Evolutionary conservation across 257 asterid genomes (phyloP).

Genomic region (Asclepias syriaca): DNA sequence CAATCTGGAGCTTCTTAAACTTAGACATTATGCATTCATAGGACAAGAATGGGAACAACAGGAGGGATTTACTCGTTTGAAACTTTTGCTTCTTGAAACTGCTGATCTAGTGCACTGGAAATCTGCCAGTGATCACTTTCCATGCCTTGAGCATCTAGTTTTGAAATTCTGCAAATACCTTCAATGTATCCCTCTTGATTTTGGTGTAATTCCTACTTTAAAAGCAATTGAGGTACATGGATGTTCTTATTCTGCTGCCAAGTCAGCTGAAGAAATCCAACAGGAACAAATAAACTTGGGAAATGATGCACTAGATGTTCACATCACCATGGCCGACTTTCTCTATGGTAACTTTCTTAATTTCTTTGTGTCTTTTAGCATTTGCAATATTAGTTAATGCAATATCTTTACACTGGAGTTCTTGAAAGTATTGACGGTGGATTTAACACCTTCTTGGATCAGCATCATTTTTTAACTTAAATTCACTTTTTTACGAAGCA

Average conservation of each 20-base stretch:
- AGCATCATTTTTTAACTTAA: background rate
- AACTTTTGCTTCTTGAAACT: slow-evolving; percentile 6
- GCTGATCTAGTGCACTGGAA: slow-evolving; percentile 13
- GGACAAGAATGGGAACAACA: slow-evolving; percentile 21
- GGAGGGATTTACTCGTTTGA: slow-evolving; percentile 15
- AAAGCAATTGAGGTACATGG: background rate
- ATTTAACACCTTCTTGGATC: background rate
- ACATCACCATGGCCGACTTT: background rate
- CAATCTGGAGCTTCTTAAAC: slow-evolving; percentile 22
- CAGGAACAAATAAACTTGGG: background rate
- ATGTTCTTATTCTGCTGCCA: background rate
- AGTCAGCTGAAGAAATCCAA: background rate
- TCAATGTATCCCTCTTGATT: background rate
- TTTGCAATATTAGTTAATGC: background rate
- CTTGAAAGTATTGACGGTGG: too few species aligned
- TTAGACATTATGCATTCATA: slow-evolving; percentile 7
- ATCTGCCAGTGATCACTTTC: slow-evolving; percentile 5
- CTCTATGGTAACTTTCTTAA: background rate
- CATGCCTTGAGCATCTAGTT: background rate
- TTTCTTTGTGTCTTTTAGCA: background rate
- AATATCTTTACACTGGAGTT: too few species aligned
- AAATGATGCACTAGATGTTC: background rate
- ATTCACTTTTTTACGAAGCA: background rate
- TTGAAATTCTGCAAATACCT: background rate
- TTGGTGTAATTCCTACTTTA: background rate